Evolutionary conservation across 176 grass and related monocot species (phyloP).

Genomic region (Puccinellia tenuiflora): DNA sequence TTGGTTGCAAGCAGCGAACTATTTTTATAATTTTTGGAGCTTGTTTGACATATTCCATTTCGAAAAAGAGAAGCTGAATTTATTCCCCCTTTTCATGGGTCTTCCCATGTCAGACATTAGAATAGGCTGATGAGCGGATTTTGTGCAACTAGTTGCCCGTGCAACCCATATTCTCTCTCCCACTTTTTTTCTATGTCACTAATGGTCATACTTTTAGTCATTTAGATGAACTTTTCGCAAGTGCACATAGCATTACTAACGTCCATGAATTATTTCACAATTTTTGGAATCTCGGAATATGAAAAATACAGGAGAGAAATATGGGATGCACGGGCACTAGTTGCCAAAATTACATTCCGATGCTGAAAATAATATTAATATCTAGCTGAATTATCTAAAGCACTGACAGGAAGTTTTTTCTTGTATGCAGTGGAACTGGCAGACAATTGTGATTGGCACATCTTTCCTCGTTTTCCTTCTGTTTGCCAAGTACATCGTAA

Average conservation of each 20-base stretch:
- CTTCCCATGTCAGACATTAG: neutral
- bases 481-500: conserved; percentile 66
- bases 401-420: conserved; percentile 7
- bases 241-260: neutral
- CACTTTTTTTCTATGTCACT: neutral
- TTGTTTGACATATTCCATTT: neutral
- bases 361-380: neutral
- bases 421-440: conserved; percentile 88
- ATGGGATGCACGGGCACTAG: neutral
- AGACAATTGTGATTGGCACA: conserved; percentile 70
- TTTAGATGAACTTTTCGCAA: neutral
- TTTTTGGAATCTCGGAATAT: neutral
- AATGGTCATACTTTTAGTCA: neutral
- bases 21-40: neutral
- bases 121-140: neutral
- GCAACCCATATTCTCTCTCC: neutral
- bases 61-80: neutral
- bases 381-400: neutral
- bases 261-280: neutral
- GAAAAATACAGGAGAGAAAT: neutral
- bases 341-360: neutral
- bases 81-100: neutral
- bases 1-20: neutral
- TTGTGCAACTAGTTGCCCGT: neutral
- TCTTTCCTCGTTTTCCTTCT: conserved; percentile 79